These are phyloP conservation scores for Rhodosporidiobolus sp. DNA, from an alignment of 768 basidiomycete genomes.

Conservation along the genomic window DNA sequence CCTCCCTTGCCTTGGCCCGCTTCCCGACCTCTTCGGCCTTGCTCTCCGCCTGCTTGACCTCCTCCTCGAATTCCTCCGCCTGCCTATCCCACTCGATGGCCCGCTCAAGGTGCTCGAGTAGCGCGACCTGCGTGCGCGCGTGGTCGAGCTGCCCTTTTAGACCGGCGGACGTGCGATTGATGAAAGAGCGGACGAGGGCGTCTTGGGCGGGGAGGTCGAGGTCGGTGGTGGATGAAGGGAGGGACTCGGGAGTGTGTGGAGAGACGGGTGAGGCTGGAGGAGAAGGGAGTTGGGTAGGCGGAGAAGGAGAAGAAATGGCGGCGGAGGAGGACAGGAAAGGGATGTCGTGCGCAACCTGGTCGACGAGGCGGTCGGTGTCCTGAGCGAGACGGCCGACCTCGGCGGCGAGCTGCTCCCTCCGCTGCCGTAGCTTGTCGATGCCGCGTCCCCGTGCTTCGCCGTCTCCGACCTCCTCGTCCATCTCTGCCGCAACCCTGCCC, in stretches of 20 bases:
- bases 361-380: background rate
- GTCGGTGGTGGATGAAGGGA: conserved; percentile 46
- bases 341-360: conserved; percentile 5
- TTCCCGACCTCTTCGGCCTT: background rate
- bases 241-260: background rate
- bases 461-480: background rate
- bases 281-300: background rate
- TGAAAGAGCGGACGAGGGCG: conserved; percentile 63
- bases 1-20: background rate
- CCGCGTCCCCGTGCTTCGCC: background rate
- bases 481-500: background rate
- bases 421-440: background rate
- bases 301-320: background rate
- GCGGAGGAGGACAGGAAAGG: conserved; percentile 5
- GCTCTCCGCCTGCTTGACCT: background rate
- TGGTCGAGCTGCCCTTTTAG: conserved; percentile 49
- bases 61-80: background rate
- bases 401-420: background rate
- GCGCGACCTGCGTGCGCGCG: conserved; percentile 47
- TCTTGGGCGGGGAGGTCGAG: conserved; percentile 64
- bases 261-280: background rate
- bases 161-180: conserved; percentile 65
- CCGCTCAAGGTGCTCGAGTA: background rate
- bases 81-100: background rate
- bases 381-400: background rate